Percentiles rank a stretch among this genome's conserved stretches.
These are phyloP conservation scores for Fusarium azukiicola DNA, from an alignment of 2,329 filamentous ascomycete genomes.

Conservation along the genomic window DNA sequence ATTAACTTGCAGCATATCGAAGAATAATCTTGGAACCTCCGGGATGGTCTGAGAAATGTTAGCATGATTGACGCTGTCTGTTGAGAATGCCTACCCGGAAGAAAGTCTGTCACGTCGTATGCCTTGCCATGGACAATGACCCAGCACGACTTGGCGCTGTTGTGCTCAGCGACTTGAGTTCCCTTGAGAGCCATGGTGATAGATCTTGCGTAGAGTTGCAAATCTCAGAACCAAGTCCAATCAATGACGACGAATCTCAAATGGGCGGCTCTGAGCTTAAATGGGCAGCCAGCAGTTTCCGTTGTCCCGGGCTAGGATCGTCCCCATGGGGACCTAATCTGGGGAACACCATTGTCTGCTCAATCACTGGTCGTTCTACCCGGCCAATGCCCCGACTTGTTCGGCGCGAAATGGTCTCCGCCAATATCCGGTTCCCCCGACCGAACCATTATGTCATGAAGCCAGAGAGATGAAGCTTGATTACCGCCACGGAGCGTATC, in stretches of 20 bases:
- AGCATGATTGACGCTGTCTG: neutral
- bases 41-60: conserved; percentile 18
- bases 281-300: neutral
- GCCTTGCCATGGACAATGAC: conserved; percentile 85
- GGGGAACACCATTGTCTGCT: neutral
- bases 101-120: conserved; percentile 41
- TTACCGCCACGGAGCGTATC: neutral
- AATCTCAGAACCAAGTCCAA: neutral
- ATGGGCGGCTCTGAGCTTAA: neutral
- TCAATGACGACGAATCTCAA: neutral
- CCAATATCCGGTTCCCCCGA: neutral
- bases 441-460: conserved; percentile 10
- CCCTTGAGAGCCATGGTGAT: conserved; percentile 70
- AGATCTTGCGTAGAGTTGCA: no score
- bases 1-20: conserved; percentile 31
- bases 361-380: conserved; percentile 4
- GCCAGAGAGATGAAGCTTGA: neutral
- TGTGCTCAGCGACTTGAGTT: conserved; percentile 84
- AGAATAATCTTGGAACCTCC: conserved; percentile 41
- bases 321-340: conserved; percentile 15
- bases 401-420: neutral
- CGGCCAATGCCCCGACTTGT: conserved; percentile 10
- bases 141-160: conserved; percentile 92
- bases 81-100: conserved; percentile 4
- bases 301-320: neutral